Conservation (phyloP, 2,329 filamentous ascomycete species). For the Golovinomyces cichoracearum region DNA sequence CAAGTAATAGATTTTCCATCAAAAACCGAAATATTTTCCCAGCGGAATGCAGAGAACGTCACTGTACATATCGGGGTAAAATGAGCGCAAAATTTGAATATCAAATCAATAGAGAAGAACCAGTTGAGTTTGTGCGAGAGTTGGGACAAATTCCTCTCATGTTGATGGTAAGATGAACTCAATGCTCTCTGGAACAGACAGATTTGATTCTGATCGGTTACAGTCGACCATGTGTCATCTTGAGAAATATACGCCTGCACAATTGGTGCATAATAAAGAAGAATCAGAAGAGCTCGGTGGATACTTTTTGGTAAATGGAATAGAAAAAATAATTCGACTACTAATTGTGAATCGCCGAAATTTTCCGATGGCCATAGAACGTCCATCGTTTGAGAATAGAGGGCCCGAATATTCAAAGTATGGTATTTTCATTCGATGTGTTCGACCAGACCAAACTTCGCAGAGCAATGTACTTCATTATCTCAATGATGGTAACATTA, state of each 20-base stretch:
- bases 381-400: constrained; percentile 69
- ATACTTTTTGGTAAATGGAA: constrained; percentile 94
- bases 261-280: constrained; percentile 67
- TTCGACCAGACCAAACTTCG: constrained; percentile 89
- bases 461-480: constrained; percentile 96
- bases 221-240: constrained; percentile 79
- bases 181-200: neutral
- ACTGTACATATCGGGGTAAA: constrained; percentile 72
- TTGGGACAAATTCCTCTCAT: constrained; percentile 79
- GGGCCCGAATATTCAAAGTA: constrained; percentile 69
- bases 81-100: constrained; percentile 66
- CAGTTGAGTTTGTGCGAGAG: constrained; percentile 58
- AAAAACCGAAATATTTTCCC: constrained; percentile 68
- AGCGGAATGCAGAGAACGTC: constrained; percentile 79
- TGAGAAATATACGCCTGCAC: constrained; percentile 55
- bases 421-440: constrained; percentile 74
- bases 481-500: constrained; percentile 82
- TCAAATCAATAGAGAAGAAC: constrained; percentile 63
- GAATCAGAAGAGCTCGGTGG: constrained; percentile 90
- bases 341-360: constrained; percentile 76
- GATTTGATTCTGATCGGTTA: constrained; percentile 8
- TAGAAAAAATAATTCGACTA: constrained; percentile 87
- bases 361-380: constrained; percentile 80
- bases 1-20: constrained; percentile 56
- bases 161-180: constrained; percentile 42